These are phyloP conservation scores for Euphrasia confusa DNA, from an alignment of 257 asterid genomes.

Conservation along the genomic window DNA sequence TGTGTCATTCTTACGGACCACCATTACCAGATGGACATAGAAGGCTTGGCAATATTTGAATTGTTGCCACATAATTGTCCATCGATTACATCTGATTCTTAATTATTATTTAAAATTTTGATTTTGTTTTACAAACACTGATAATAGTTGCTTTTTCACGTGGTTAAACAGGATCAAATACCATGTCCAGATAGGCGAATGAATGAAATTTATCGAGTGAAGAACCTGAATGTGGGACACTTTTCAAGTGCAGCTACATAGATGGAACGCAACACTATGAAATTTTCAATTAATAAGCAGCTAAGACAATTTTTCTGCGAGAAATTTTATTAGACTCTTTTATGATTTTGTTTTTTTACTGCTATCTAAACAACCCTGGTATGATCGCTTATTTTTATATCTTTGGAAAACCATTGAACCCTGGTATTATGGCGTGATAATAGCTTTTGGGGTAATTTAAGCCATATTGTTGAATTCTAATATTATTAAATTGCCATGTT, in stretches of 20 bases:
- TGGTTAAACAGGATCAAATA: not conserved
- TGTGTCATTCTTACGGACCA: not conserved
- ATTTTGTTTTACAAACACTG: not conserved
- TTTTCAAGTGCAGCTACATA: not conserved
- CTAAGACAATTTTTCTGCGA: not conserved
- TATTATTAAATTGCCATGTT: too few relatives aligned
- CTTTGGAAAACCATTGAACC: not conserved
- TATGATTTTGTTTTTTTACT: not conserved
- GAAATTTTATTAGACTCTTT: not conserved
- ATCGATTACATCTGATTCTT: too few relatives aligned
- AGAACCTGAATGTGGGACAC: conserved; percentile 1
- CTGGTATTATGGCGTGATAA: not conserved
- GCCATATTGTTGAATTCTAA: too few relatives aligned
- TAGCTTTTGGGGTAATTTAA: too few relatives aligned
- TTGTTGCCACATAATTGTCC: not conserved
- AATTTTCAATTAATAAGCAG: not conserved
- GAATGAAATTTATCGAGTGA: not conserved
- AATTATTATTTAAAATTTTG: too few relatives aligned
- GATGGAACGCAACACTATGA: not conserved
- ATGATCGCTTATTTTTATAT: not conserved
- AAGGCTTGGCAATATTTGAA: not conserved
- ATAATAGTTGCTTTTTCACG: not conserved
- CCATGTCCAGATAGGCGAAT: not conserved
- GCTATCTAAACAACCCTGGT: not conserved
- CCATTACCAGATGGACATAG: not conserved